Evolutionary conservation across 495 filamentous ascomycete genomes (phyloP).

Genomic region (Pyronema domesticum): DNA sequence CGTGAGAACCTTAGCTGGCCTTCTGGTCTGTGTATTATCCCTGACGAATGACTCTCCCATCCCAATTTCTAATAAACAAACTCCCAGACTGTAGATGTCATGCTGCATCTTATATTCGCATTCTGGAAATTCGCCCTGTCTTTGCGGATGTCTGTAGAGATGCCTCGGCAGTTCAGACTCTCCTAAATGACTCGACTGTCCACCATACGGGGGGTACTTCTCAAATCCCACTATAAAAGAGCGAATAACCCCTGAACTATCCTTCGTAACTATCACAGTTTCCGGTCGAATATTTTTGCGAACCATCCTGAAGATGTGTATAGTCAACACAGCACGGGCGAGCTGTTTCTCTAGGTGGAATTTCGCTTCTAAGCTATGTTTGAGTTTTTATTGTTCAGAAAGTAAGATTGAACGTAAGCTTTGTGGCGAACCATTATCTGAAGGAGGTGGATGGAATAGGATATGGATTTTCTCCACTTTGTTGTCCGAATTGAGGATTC

Average conservation of each 20-base stretch:
- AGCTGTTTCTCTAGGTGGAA: conserved; percentile 31
- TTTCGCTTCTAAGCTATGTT: conserved; percentile 22
- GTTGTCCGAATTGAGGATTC: neutral
- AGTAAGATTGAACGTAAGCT: conserved; percentile 19
- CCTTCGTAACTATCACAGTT: conserved; percentile 31
- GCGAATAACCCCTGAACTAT: conserved; percentile 12
- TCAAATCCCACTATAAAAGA: conserved; percentile 18
- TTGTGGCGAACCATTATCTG: neutral
- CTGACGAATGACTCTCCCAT: conserved; percentile 35
- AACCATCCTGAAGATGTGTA: conserved; percentile 36
- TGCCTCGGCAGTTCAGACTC: conserved; percentile 31
- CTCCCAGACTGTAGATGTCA: conserved; percentile 48
- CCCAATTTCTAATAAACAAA: conserved; percentile 43
- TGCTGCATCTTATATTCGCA: conserved; percentile 39
- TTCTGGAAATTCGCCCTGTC: conserved; percentile 30
- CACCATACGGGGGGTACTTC: conserved; percentile 10
- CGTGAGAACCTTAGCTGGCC: conserved; percentile 4
- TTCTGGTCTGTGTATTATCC: neutral
- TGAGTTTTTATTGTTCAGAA: conserved; percentile 13
- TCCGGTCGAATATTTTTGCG: conserved; percentile 44
- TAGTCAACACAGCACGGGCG: conserved; percentile 30
- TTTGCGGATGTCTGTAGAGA: conserved; percentile 39
- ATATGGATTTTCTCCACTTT: conserved; percentile 13
- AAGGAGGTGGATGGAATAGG: conserved; percentile 15
- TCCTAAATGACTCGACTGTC: conserved; percentile 22